phyloP scores from a whole-genome alignment of 371 early-diverging fungal species.

The Massospora cicadina region DNA sequence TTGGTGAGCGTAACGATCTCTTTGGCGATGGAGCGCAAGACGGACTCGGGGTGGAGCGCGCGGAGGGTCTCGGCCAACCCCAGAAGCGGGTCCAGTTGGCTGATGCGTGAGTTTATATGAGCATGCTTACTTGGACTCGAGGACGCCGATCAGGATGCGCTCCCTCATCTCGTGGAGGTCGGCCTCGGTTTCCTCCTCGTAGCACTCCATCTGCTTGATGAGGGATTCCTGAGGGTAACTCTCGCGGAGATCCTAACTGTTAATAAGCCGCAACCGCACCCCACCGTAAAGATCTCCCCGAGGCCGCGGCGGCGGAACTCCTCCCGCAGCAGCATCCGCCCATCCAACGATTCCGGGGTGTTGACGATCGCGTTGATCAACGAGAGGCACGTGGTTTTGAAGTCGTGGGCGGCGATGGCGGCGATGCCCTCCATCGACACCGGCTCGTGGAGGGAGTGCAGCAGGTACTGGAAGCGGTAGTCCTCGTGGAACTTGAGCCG shows the following conservation, averaged over 20 bases:
- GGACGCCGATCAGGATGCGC: slow-evolving; percentile 13
- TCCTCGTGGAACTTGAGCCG: slow-evolving; percentile 29
- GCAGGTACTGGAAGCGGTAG: slow-evolving; percentile 37
- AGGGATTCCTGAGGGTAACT: slow-evolving; percentile 23
- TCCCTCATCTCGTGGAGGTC: slow-evolving; percentile 31
- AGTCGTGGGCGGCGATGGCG: slow-evolving; percentile 19
- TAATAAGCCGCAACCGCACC: not conserved
- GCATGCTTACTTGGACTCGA: not conserved
- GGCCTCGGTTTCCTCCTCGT: slow-evolving; percentile 23
- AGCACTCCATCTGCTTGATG: slow-evolving; percentile 22
- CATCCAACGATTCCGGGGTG: slow-evolving; percentile 28
- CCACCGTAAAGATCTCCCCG: slow-evolving; percentile 25
- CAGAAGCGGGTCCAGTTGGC: slow-evolving; percentile 13
- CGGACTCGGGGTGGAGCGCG: not conserved
- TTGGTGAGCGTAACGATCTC: not conserved
- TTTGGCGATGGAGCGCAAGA: not conserved
- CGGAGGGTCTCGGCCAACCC: slow-evolving; percentile 10
- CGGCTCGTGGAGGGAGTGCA: slow-evolving; percentile 23
- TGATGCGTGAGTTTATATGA: not conserved
- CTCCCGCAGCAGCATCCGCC: slow-evolving; percentile 25
- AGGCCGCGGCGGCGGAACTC: slow-evolving; percentile 39
- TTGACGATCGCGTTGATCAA: slow-evolving; percentile 34
- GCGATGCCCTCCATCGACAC: slow-evolving; percentile 11
- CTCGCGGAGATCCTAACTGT: slow-evolving; percentile 16
- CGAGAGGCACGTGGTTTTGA: slow-evolving; percentile 26